phyloP scores from a whole-genome alignment of 1,284 basidiomycete genomes.

The Phylloboletellus chloephorus region DNA sequence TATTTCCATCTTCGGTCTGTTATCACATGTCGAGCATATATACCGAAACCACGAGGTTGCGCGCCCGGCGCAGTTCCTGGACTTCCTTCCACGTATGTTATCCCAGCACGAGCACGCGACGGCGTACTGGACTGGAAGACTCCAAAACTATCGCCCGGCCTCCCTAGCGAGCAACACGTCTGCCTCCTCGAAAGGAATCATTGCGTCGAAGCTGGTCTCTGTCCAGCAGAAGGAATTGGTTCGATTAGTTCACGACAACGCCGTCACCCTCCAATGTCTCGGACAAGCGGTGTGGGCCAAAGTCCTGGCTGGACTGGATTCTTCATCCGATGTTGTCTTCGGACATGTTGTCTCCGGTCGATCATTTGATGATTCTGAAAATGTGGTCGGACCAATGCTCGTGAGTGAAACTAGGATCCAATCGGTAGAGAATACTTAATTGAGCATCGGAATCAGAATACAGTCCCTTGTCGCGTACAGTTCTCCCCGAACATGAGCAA shows the following conservation, averaged over 20 bases:
- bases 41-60: slow-evolving; percentile 29
- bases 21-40: slow-evolving; percentile 32
- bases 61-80: slow-evolving; percentile 32
- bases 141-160: slow-evolving; percentile 28
- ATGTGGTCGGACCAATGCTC: slow-evolving; percentile 46
- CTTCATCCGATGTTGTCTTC: slow-evolving; percentile 39
- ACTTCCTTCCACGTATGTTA: slow-evolving; percentile 31
- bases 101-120: slow-evolving; percentile 39
- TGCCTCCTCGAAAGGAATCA: slow-evolving; percentile 8
- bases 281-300: slow-evolving; percentile 43
- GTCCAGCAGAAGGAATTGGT: slow-evolving; percentile 13
- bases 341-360: slow-evolving; percentile 48
- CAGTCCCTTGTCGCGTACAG: slow-evolving; percentile 42
- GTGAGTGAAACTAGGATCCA: slow-evolving; percentile 29
- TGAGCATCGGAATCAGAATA: slow-evolving; percentile 35
- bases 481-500: slow-evolving; percentile 30
- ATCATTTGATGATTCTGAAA: slow-evolving; percentile 38
- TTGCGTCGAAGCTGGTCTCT: slow-evolving; percentile 11
- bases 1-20: slow-evolving; percentile 36
- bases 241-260: slow-evolving; percentile 17
- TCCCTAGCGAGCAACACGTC: slow-evolving; percentile 12
- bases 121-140: slow-evolving; percentile 36
- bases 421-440: background rate
- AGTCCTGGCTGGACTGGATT: slow-evolving; percentile 34
- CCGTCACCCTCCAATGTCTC: slow-evolving; percentile 35